phyloP scores from a whole-genome alignment of 2,329 filamentous ascomycete species.

The Fusarium penzigii region DNA sequence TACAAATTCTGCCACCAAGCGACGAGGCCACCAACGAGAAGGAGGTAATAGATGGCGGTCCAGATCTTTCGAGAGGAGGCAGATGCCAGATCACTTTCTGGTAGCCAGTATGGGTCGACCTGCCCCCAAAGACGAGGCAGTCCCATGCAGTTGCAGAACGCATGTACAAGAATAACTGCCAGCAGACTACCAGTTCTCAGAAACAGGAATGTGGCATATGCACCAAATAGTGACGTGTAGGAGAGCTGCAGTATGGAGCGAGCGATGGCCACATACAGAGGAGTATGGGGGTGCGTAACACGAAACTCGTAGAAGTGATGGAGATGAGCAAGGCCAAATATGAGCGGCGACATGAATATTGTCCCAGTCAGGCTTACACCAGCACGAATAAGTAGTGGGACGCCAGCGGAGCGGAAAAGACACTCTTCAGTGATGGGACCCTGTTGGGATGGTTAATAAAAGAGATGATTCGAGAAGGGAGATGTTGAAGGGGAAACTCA shows the following conservation, averaged over 20 bases:
- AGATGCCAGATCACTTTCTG: constrained; percentile 22
- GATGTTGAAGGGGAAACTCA: constrained; percentile 43
- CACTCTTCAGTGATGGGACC: constrained; percentile 91
- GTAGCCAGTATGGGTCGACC: constrained; percentile 57
- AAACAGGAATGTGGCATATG: constrained; percentile 88
- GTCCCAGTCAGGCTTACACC: constrained; percentile 58
- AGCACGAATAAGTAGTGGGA: constrained; percentile 79
- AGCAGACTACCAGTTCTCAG: constrained; percentile 81
- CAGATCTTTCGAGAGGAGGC: constrained; percentile 45
- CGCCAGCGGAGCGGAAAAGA: constrained; percentile 84
- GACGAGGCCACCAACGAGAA: constrained; percentile 71
- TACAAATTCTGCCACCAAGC: constrained; percentile 73
- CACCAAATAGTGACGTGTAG: constrained; percentile 92
- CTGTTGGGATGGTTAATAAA: constrained; percentile 39
- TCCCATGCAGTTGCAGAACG: constrained; percentile 92
- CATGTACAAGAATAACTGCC: constrained; percentile 74
- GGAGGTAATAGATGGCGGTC: constrained; percentile 77
- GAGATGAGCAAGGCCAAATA: constrained; percentile 90
- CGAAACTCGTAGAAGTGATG: constrained; percentile 97
- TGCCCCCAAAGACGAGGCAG: constrained; percentile 83
- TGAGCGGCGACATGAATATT: constrained; percentile 79
- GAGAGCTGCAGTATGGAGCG: constrained; percentile 80
- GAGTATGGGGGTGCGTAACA: constrained; percentile 72
- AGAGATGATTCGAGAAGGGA: background rate
- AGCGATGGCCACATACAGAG: constrained; percentile 61